Evolutionary conservation across 2,329 filamentous ascomycete genomes (phyloP).

Genomic region (Didymella segeticola): DNA sequence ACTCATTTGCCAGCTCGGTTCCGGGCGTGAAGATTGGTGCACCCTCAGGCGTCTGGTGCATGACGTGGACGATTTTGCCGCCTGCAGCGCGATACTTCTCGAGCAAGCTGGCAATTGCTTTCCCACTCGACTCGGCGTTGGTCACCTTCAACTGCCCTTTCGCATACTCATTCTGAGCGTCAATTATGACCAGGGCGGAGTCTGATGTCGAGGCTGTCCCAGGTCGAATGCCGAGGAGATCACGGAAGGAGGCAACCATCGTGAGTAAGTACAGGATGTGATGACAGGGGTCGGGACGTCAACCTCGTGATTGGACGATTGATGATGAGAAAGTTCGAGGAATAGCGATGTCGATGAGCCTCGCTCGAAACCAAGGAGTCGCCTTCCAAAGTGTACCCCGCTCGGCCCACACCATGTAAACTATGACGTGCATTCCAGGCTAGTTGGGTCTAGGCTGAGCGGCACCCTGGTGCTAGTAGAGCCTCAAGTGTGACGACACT

Average conservation of each 20-base stretch:
- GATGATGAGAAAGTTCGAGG: neutral
- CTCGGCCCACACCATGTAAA: conserved; percentile 1
- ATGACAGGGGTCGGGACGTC: no score
- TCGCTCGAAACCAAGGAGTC: neutral
- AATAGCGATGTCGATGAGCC: neutral
- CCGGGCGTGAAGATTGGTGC: conserved; percentile 71
- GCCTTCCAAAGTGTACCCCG: conserved; percentile 13
- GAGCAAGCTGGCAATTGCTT: conserved; percentile 64
- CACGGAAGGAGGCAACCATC: conserved; percentile 54
- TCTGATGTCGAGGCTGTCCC: conserved; percentile 65
- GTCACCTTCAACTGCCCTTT: conserved; percentile 63
- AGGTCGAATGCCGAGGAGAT: conserved; percentile 61
- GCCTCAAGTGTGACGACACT: neutral
- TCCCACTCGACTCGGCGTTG: conserved; percentile 61
- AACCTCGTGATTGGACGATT: no score
- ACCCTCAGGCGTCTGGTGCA: conserved; percentile 65
- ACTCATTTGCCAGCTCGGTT: conserved; percentile 66
- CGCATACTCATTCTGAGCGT: conserved; percentile 74
- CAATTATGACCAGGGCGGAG: conserved; percentile 70
- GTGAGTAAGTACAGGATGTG: neutral
- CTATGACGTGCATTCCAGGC: conserved; percentile 9
- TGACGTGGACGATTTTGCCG: conserved; percentile 66
- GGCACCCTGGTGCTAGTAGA: neutral
- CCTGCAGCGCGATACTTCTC: conserved; percentile 64
- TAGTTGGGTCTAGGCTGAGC: conserved; percentile 9